Base-by-base conservation (phyloP, 2,329 filamentous ascomycete species). In the Paecilomyces variotii region DNA sequence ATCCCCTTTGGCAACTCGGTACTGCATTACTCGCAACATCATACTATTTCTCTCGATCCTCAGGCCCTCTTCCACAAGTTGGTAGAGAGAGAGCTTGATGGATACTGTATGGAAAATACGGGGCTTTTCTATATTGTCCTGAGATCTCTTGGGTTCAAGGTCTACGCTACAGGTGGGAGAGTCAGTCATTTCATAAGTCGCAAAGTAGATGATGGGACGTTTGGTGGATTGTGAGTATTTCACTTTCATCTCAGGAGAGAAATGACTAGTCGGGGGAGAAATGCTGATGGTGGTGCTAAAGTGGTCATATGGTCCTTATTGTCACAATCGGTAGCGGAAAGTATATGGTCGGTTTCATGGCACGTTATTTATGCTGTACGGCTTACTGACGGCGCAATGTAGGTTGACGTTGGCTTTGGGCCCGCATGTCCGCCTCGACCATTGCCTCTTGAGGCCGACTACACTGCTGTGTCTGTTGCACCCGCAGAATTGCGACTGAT, bases 371-470 rank as follows among this genome's bases (percentile, higher is more conserved):
- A 19, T 19, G 11, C n/a, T 45, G 10, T 49, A 10, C 25, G n/a
- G 25, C n/a, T 39, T 45, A 27, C 34, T 56, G 35, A 56, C 19
- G 7, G 53, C 30, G 34, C 12, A 28, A 86, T 79, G 70, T 72
- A 81, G 65, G 70, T 84, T 9, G 87, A 89, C 67, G 82, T 86
- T 10, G 84, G 80, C 3, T 89, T 89, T 65, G 87, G 87, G 53
- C 83, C 82, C 24, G 82, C 86, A 64, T 82, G 83, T 6, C 77
- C 84, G 2, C 86, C 82, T 1, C 71, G 73, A 14, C 85, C 86
- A 5, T 70, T 89, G 39, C 79, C 79, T 1, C 72, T 89, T 1
- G 67, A 76, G 24, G 72, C 79, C n/a, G 62, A 67, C 24, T 60
- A 63, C 12, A 72, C 72, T 9, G 67, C 72, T 12, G 69, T 77